These are phyloP conservation scores for Naganishia vishniacii DNA, from an alignment of 768 basidiomycete genomes.

Conservation along the genomic window DNA sequence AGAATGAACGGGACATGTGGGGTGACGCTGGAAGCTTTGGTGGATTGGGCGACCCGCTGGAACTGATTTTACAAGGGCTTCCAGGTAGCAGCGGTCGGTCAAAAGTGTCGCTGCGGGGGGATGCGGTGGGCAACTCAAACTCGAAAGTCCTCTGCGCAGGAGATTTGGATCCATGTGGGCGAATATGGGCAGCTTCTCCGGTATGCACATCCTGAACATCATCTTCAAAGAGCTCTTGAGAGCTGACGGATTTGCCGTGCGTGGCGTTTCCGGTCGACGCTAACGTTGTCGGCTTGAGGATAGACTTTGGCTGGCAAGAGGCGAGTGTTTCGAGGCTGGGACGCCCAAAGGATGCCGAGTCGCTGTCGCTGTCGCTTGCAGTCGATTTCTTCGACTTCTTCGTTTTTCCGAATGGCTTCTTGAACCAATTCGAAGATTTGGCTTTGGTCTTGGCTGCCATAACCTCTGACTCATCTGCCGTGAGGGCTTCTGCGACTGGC, in stretches of 20 bases:
- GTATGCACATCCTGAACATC: neutral
- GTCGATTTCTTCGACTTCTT: slow-evolving; percentile 31
- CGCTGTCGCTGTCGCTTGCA: slow-evolving; percentile 28
- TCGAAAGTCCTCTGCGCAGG: slow-evolving; percentile 37
- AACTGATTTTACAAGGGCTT: neutral
- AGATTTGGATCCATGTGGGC: slow-evolving; percentile 2
- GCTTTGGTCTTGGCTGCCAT: slow-evolving; percentile 19
- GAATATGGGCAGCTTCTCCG: neutral
- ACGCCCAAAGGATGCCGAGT: slow-evolving; percentile 3
- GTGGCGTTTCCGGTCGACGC: neutral
- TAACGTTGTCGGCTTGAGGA: neutral
- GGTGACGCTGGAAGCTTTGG: slow-evolving; percentile 39
- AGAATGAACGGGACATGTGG: slow-evolving; percentile 46
- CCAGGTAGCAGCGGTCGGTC: slow-evolving; percentile 28
- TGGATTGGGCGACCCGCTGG: slow-evolving; percentile 31
- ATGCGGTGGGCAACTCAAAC: slow-evolving; percentile 46
- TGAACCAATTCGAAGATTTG: slow-evolving; percentile 44
- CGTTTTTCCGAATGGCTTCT: slow-evolving; percentile 40
- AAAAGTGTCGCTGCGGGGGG: slow-evolving; percentile 45
- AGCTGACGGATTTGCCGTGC: neutral
- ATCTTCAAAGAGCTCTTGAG: slow-evolving; percentile 4
- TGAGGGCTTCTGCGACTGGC: slow-evolving; percentile 11
- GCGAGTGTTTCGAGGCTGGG: neutral
- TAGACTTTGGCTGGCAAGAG: neutral
- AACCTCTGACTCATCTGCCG: slow-evolving; percentile 17